Conservation (phyloP, 2,329 filamentous ascomycete species). For the Purpureocillium lavendulum region DNA sequence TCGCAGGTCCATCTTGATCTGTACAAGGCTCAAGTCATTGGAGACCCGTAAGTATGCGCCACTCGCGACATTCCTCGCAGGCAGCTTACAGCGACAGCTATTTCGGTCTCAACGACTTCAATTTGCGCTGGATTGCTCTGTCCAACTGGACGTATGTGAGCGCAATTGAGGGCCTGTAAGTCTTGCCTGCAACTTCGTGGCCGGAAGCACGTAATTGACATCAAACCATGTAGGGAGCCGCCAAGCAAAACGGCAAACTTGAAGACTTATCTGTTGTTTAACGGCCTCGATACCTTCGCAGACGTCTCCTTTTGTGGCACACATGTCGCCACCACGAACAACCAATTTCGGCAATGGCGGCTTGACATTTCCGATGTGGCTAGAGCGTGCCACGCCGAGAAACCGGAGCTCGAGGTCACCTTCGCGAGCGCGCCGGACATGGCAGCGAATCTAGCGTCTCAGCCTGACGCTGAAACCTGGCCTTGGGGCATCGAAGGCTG, state of each 20-base stretch:
- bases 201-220: too few relatives aligned
- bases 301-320: slow-evolving; percentile 46
- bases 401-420: slow-evolving; percentile 8
- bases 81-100: slow-evolving; percentile 21
- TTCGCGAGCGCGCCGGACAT: slow-evolving; percentile 13
- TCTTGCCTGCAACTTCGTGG: too few relatives aligned
- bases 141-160: slow-evolving; percentile 54
- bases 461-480: not conserved
- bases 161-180: slow-evolving; percentile 31
- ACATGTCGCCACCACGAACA: slow-evolving; percentile 47
- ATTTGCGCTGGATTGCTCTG: slow-evolving; percentile 45
- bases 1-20: slow-evolving; percentile 54
- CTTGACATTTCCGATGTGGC: slow-evolving; percentile 43
- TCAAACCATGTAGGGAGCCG: too few relatives aligned
- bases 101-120: slow-evolving; percentile 49
- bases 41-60: slow-evolving; percentile 23
- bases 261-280: slow-evolving; percentile 39
- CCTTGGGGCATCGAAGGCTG: slow-evolving; percentile 2
- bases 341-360: slow-evolving; percentile 54
- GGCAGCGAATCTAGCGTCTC: not conserved
- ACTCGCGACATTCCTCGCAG: too few relatives aligned
- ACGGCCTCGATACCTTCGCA: slow-evolving; percentile 54
- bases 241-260: too few relatives aligned
- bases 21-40: slow-evolving; percentile 41
- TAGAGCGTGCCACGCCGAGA: slow-evolving; percentile 14